Evolutionary conservation across 1,139 yeast species (phyloP), one percentile per base, ranked within the genome.

Genomic region (Saccharomyces uvarum): DNA sequence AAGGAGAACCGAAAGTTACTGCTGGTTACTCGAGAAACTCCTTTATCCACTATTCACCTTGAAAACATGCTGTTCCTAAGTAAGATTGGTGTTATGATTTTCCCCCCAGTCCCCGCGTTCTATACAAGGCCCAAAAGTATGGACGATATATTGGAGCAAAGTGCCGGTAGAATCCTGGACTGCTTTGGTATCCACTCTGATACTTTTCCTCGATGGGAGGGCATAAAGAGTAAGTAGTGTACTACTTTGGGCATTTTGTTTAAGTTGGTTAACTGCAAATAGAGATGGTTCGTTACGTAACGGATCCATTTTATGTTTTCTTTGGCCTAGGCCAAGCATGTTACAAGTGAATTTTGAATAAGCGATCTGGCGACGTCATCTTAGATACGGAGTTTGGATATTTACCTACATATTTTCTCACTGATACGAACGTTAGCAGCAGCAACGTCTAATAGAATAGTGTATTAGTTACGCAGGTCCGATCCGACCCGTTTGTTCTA

Each of bases 61-160:
- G 67, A 63, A 24, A 63, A 63, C 46, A 63, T 63, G 67, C 51
- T 59, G 14, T 53, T 52, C 19, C 47, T 63, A 28, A 52, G 61
- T 16, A 58, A 50, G 42, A 57, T 54, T 48, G 59, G 63, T 19
- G 63, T 59, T 8, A 58, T 58, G 4, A 62, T 63, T 1, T 63
- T 62, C 52, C 67, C 66, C 13, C 67, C 67, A 4, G 67, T 63
- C 11, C 62, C 63, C 2, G 67, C 67, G 3, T 63, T 62, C 44
- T 63, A 63, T 48, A 62, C 64, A 13, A 60, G 48, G 44, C 67
- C 67, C 13, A 54, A 53, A 29, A 50, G 57, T 3, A 50, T 62
- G 13, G 61, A 61, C 2, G 62, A 63, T 54, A 52, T 62, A 2
- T 53, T 63, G 16, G 59, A 61, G 5, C 67, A 63, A 53, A 61